These are phyloP conservation scores for Podospora pseudoanserina DNA, from an alignment of 495 filamentous ascomycete genomes.

Conservation along the genomic window DNA sequence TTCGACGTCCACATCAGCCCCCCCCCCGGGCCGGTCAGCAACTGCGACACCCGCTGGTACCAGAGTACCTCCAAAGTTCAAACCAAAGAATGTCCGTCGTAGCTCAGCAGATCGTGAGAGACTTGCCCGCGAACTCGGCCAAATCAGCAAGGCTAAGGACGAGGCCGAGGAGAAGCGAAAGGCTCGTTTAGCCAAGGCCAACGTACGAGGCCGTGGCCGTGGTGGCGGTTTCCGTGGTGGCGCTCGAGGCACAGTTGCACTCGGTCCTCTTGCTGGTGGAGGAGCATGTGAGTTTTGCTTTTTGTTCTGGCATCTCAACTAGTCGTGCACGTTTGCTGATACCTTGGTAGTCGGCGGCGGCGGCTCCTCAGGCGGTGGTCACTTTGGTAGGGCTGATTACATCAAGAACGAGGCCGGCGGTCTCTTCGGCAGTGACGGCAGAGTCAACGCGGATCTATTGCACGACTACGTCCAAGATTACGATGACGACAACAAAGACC, in stretches of 20 bases:
- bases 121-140: conserved; percentile 36
- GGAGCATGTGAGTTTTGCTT: conserved; percentile 30
- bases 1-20: neutral
- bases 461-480: conserved; percentile 30
- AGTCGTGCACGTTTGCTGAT: neutral
- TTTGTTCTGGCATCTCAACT: conserved; percentile 21
- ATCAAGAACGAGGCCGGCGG: conserved; percentile 23
- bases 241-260: conserved; percentile 28
- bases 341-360: neutral
- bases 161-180: conserved; percentile 30
- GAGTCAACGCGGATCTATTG: conserved; percentile 44
- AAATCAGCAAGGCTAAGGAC: conserved; percentile 32
- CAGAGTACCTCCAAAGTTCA: conserved; percentile 28
- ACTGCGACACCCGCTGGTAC: conserved; percentile 7
- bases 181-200: conserved; percentile 25
- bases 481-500: conserved; percentile 31
- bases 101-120: conserved; percentile 41
- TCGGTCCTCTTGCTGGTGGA: conserved; percentile 38
- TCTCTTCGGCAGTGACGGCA: conserved; percentile 28
- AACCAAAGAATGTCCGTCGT: conserved; percentile 42
- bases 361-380: neutral
- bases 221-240: conserved; percentile 38
- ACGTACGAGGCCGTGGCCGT: conserved; percentile 38
- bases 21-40: conserved; percentile 4
- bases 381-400: conserved; percentile 11